Conservation (phyloP, 768 basidiomycete species). For the Russula compacta region DNA sequence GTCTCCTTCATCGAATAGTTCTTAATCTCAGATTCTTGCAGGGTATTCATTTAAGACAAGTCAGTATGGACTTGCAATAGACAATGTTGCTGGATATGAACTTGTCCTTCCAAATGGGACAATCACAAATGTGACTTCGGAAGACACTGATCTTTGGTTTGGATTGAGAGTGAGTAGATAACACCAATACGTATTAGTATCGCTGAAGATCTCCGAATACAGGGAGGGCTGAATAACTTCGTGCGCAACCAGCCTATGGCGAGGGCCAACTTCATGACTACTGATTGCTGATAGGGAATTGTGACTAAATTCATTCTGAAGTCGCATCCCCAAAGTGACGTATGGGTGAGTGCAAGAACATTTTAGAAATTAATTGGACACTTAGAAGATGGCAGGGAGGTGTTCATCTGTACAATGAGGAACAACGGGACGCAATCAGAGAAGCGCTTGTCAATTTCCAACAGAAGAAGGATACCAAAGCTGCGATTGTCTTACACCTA, state of each 20-base stretch:
- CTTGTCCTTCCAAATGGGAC: constrained; percentile 26
- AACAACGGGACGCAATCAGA: neutral
- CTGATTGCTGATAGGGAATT: neutral
- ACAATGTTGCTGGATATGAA: constrained; percentile 25
- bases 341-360: constrained; percentile 19
- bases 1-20: neutral
- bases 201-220: neutral
- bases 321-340: constrained; percentile 15
- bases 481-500: neutral
- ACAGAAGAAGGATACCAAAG: constrained; percentile 3
- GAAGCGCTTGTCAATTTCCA: neutral
- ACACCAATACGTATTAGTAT: neutral
- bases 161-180: neutral
- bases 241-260: neutral
- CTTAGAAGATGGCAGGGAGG: neutral
- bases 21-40: constrained; percentile 6
- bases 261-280: neutral
- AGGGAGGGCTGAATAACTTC: constrained; percentile 17
- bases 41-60: constrained; percentile 29
- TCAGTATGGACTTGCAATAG: constrained; percentile 28
- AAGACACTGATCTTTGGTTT: constrained; percentile 5
- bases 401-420: neutral
- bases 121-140: neutral
- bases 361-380: neutral
- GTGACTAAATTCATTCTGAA: constrained; percentile 21